phyloP scores from a whole-genome alignment of 2,329 filamentous ascomycete species.

The Diaporthe citriasiana region DNA sequence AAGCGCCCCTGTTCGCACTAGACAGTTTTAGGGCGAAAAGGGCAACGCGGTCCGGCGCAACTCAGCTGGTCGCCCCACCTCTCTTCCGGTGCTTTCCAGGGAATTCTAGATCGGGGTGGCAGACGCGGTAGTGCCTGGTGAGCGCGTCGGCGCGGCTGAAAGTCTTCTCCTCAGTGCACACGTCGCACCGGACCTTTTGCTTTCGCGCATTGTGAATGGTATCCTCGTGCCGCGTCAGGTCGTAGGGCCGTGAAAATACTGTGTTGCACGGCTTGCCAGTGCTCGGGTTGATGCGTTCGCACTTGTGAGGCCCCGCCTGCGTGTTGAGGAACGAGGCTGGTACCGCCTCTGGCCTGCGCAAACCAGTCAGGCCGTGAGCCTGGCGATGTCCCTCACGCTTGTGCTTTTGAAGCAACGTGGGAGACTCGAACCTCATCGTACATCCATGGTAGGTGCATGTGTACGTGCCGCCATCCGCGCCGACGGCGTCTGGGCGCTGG shows the following conservation, averaged over 20 bases:
- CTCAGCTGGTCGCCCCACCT: constrained; percentile 45
- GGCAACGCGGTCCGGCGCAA: background rate
- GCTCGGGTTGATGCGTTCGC: constrained; percentile 92
- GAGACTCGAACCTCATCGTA: constrained; percentile 88
- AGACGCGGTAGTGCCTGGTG: constrained; percentile 93
- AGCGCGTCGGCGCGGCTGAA: constrained; percentile 96
- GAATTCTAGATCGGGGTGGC: constrained; percentile 89
- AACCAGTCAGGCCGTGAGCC: constrained; percentile 66
- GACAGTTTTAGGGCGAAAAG: too few relatives aligned
- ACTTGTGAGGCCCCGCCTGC: constrained; percentile 93
- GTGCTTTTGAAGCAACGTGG: constrained; percentile 90
- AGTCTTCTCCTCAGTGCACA: constrained; percentile 96
- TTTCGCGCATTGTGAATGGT: constrained; percentile 97
- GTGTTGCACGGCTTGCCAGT: constrained; percentile 96
- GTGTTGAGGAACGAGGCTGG: constrained; percentile 77
- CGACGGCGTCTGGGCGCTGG: constrained; percentile 71
- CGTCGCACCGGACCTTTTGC: constrained; percentile 91
- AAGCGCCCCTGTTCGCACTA: background rate
- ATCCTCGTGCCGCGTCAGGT: constrained; percentile 95
- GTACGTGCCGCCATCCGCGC: constrained; percentile 88
- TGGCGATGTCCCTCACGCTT: constrained; percentile 94
- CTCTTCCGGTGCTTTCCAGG: constrained; percentile 72
- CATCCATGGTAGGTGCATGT: constrained; percentile 97
- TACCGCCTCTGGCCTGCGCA: constrained; percentile 54
- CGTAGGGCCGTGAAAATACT: constrained; percentile 94